These are phyloP conservation scores for Phytophthora pluvialis DNA, from an alignment of 352 stramenopile genomes.

Conservation along the genomic window DNA sequence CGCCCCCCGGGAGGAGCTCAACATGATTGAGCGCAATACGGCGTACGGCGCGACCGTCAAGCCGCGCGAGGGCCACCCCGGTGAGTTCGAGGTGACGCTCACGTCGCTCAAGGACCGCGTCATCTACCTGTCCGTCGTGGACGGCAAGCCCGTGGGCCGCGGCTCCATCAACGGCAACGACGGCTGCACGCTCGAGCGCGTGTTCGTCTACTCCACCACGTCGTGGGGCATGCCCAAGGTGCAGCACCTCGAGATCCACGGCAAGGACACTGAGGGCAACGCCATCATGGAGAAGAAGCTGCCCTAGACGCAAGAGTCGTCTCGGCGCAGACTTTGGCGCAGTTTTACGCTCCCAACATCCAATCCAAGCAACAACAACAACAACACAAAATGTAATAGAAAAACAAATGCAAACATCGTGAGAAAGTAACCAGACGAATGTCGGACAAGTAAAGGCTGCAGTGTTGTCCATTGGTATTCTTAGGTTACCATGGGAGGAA, in stretches of 20 bases:
- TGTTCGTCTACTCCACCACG: slow-evolving; percentile 87
- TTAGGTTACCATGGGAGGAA: background rate
- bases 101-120: slow-evolving; percentile 87
- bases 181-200: slow-evolving; percentile 75
- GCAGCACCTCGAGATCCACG: slow-evolving; percentile 90
- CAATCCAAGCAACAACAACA: background rate
- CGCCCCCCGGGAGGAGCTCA: slow-evolving; percentile 82
- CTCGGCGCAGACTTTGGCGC: background rate
- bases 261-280: slow-evolving; percentile 67
- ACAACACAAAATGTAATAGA: slow-evolving; percentile 41
- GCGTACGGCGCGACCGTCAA: slow-evolving; percentile 84
- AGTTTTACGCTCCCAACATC: slow-evolving; percentile 5
- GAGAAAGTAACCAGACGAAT: slow-evolving; percentile 5
- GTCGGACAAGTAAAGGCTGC: background rate
- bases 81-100: slow-evolving; percentile 76
- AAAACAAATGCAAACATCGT: slow-evolving; percentile 26
- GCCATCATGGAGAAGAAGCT: slow-evolving; percentile 88
- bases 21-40: slow-evolving; percentile 88
- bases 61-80: slow-evolving; percentile 65
- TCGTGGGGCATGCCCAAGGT: slow-evolving; percentile 91
- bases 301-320: slow-evolving; percentile 42
- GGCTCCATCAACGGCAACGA: slow-evolving; percentile 79
- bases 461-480: slow-evolving; percentile 9
- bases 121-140: slow-evolving; percentile 76
- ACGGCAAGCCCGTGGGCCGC: slow-evolving; percentile 74